Conservation (phyloP, 208 protist species). For the Giardia muris region DNA sequence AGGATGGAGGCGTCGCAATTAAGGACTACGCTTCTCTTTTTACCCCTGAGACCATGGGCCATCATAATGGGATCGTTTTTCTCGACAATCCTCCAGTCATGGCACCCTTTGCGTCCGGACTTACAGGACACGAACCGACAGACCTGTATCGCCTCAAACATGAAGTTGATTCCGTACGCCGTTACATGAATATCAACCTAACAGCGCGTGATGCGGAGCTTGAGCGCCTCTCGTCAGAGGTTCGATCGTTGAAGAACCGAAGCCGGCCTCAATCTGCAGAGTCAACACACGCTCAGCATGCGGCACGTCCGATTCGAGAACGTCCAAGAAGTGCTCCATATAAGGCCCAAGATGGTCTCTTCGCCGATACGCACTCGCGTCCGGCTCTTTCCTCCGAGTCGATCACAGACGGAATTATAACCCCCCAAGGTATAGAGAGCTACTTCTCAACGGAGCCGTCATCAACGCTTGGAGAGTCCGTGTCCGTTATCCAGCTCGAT, state of each 20-base stretch:
- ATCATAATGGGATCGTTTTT: background rate
- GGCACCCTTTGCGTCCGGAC: too few species aligned
- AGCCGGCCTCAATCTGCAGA: background rate
- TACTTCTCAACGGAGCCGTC: background rate
- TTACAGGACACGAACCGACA: background rate
- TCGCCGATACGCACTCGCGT: background rate
- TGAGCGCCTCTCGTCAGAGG: background rate
- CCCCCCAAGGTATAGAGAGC: background rate
- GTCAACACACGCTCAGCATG: background rate
- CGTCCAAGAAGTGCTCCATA: background rate
- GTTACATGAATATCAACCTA: background rate
- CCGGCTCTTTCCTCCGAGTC: background rate
- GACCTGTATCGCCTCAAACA: background rate
- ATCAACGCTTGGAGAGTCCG: background rate
- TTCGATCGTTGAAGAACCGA: background rate
- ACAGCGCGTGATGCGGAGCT: background rate
- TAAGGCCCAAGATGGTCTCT: background rate
- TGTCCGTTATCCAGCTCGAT: background rate
- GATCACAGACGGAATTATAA: background rate
- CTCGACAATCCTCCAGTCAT: background rate
- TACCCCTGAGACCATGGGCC: background rate
- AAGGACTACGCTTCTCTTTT: background rate
- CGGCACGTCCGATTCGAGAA: background rate
- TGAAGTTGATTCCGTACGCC: background rate
- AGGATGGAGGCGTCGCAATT: too few species aligned